Evolutionary conservation across 202 grass and related monocot genomes (phyloP).

Genomic region (Setaria viridis): DNA sequence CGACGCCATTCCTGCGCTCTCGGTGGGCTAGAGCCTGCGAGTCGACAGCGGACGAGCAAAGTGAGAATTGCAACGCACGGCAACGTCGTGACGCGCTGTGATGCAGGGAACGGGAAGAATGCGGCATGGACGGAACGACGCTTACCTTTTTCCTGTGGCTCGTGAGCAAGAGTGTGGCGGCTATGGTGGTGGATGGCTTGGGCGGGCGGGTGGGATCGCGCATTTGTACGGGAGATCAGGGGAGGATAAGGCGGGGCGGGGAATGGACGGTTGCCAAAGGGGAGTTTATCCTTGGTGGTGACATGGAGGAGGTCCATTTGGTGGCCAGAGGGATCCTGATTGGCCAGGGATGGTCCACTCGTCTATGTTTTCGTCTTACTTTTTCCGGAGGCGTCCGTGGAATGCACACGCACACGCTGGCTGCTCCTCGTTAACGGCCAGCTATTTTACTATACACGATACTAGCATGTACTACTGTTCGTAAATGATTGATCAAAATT

Average conservation of each 20-base stretch:
- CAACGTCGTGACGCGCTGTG: no score
- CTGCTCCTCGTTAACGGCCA: no score
- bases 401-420: conserved; percentile 39
- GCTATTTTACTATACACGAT: no score
- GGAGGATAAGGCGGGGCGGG: conserved; percentile 62
- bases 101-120: neutral
- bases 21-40: neutral
- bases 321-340: conserved; percentile 50
- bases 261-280: conserved; percentile 68
- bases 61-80: neutral
- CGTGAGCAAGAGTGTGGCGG: conserved; percentile 29
- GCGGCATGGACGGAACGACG: neutral
- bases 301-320: conserved; percentile 47
- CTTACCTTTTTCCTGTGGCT: conserved; percentile 19
- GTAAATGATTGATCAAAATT: no score
- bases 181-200: conserved; percentile 16
- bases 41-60: neutral
- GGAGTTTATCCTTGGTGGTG: conserved; percentile 52
- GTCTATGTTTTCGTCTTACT: neutral
- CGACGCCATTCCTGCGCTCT: conserved; percentile 51
- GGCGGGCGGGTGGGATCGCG: conserved; percentile 37
- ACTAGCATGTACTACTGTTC: no score
- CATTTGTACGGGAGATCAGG: conserved; percentile 59
- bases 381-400: conserved; percentile 26
- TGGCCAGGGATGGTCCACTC: conserved; percentile 59